These are phyloP conservation scores for Nemophila menziesii DNA, from an alignment of 257 asterid genomes.

Conservation along the genomic window DNA sequence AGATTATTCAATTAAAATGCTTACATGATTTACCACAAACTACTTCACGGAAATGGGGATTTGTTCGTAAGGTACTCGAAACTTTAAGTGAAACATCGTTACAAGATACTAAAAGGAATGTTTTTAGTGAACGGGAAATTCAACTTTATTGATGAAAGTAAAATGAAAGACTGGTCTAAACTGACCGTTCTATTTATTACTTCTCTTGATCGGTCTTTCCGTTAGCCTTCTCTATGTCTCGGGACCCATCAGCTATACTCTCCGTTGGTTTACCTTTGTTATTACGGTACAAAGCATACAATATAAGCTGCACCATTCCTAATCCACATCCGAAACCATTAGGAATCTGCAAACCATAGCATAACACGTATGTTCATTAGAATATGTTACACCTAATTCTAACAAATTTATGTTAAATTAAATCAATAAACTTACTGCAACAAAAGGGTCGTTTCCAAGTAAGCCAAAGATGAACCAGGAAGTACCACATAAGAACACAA, in stretches of 20 bases:
- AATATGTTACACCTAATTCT: background rate
- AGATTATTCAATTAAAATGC: no score
- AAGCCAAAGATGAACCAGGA: conserved; percentile 75
- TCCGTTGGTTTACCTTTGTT: conserved; percentile 34
- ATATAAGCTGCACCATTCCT: conserved; percentile 62
- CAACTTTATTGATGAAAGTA: no score
- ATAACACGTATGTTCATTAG: background rate
- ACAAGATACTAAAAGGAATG: no score
- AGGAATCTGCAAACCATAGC: conserved; percentile 39
- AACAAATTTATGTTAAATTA: background rate
- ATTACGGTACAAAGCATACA: conserved; percentile 48
- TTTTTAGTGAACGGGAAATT: no score
- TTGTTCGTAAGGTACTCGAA: no score
- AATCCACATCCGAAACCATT: conserved; percentile 68
- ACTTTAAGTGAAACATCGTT: no score
- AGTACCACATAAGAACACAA: conserved; percentile 66
- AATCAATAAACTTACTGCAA: conserved; percentile 44
- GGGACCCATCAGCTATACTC: conserved; percentile 4
- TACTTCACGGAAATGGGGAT: no score
- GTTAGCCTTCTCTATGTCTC: conserved; percentile 18
- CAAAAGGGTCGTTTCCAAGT: conserved; percentile 63
- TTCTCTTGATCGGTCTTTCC: conserved; percentile 20
- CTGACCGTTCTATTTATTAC: no score
- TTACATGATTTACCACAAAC: no score
- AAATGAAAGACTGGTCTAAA: no score